Conservation (phyloP, 2,329 filamentous ascomycete genomes). For the Fusarium penzigii region DNA sequence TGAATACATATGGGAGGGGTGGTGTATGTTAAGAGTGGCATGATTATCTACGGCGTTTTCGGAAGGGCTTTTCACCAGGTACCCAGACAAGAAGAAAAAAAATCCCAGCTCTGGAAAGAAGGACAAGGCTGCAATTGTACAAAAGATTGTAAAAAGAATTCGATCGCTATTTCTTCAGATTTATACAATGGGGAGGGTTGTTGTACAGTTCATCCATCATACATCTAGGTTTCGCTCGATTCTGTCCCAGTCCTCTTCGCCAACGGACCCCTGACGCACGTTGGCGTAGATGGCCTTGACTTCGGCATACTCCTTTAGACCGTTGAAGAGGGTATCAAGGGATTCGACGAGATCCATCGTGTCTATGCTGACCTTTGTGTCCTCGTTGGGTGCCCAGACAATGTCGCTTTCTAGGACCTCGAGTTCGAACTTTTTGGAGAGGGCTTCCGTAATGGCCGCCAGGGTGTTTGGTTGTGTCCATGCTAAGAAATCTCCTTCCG, state of each 20-base stretch:
- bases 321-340: constrained; percentile 60
- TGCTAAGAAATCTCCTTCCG: constrained; percentile 69
- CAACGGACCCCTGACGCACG: constrained; percentile 49
- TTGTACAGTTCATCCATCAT: constrained; percentile 29
- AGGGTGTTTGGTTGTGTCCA: constrained; percentile 40
- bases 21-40: constrained; percentile 3
- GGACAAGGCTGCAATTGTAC: constrained; percentile 17
- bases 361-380: constrained; percentile 69
- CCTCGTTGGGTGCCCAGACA: constrained; percentile 80
- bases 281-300: constrained; percentile 84
- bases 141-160: constrained; percentile 9
- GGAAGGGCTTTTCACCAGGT: constrained; percentile 15
- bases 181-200: no score
- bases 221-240: constrained; percentile 56
- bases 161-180: constrained; percentile 7
- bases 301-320: constrained; percentile 66
- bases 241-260: constrained; percentile 55
- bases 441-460: constrained; percentile 39
- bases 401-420: constrained; percentile 76
- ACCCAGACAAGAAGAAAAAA: constrained; percentile 7
- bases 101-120: constrained; percentile 16
- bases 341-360: constrained; percentile 54
- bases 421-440: constrained; percentile 65
- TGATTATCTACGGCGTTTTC: constrained; percentile 27
- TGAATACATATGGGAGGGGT: constrained; percentile 5